Base-by-base conservation (phyloP, 352 stramenopile genomes). In the Achlya hypogyna region DNA sequence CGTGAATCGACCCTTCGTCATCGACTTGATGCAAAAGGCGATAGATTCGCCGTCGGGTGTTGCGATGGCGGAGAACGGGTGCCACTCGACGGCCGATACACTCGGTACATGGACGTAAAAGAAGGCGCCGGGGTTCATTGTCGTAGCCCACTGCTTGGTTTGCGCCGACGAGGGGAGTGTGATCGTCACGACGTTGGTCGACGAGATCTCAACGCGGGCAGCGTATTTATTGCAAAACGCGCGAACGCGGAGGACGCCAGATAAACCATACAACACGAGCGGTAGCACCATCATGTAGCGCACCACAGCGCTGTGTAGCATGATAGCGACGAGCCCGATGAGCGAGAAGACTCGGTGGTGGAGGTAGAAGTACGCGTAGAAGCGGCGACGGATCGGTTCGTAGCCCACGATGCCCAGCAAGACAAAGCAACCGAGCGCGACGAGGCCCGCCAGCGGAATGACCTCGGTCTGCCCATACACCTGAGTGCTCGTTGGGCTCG, bases 281-380 rank as follows among this genome's bases (percentile, higher is more conserved):
- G 84, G 82, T n/a, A 90, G 76, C 1, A 63, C 65, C 4, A 93
- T 69, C 1, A 81, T 79, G 18, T 72, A 35, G 6, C 77, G 79
- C 45, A 90, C 23, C 27, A 78, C 83, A 10, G 78, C 62, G 1
- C 72, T 70, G 66, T 93, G 84, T 27, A 93, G 65, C 31, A 93
- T 86, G 27, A 74, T 71, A 45, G 89, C 89, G 18, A 89, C 84
- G 53, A 90, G 82, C 31, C 79, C 82, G 9, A 90, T 71, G 34
- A 89, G 79, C 20, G 79, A 87, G 14, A 90, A 53, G 29, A 90
- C 74, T 28, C 82, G 84, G 67, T 93, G 84, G 27, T 71, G 75
- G 45, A 88, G 71, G 77, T 93, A 91, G 51, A 93, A 93, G 6
- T 90, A 54, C 53, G 91, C 79, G 62, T 84, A 93, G 62, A 79